These are phyloP conservation scores for Mycogone perniciosa DNA, from an alignment of 2,329 filamentous ascomycete species.

Conservation along the genomic window DNA sequence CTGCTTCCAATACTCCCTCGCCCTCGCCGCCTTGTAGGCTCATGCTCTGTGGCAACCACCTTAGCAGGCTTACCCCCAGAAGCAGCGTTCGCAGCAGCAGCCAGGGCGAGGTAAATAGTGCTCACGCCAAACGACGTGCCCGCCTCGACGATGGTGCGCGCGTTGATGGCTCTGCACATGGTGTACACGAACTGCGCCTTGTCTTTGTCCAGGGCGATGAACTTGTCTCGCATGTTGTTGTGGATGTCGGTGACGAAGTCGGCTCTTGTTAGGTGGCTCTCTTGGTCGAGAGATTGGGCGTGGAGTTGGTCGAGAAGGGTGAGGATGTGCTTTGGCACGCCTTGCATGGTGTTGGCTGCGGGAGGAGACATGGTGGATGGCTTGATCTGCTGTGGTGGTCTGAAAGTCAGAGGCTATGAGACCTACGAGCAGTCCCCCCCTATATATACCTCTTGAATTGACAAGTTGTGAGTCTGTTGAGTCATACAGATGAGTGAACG, in stretches of 20 bases:
- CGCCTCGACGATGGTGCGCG: constrained; percentile 51
- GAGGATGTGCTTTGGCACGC: constrained; percentile 9
- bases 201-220: constrained; percentile 53
- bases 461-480: too few species aligned
- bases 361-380: background rate
- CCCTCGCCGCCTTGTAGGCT: constrained; percentile 46
- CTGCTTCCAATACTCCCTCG: constrained; percentile 47
- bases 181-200: constrained; percentile 54
- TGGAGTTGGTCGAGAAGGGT: constrained; percentile 14
- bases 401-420: too few species aligned
- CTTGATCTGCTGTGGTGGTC: too few species aligned
- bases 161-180: constrained; percentile 41
- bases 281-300: constrained; percentile 12
- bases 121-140: constrained; percentile 58
- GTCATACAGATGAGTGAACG: too few species aligned
- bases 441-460: too few species aligned
- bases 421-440: too few species aligned
- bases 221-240: constrained; percentile 46
- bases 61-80: constrained; percentile 17
- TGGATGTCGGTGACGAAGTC: constrained; percentile 20
- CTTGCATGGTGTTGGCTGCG: constrained; percentile 7
- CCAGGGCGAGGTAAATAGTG: constrained; percentile 57
- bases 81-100: constrained; percentile 41
- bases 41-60: constrained; percentile 57
- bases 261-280: constrained; percentile 3